Percentiles rank a stretch among this genome's conserved stretches.
Evolutionary conservation across 257 asterid genomes (phyloP).

Genomic region (Verbascum thapsus): DNA sequence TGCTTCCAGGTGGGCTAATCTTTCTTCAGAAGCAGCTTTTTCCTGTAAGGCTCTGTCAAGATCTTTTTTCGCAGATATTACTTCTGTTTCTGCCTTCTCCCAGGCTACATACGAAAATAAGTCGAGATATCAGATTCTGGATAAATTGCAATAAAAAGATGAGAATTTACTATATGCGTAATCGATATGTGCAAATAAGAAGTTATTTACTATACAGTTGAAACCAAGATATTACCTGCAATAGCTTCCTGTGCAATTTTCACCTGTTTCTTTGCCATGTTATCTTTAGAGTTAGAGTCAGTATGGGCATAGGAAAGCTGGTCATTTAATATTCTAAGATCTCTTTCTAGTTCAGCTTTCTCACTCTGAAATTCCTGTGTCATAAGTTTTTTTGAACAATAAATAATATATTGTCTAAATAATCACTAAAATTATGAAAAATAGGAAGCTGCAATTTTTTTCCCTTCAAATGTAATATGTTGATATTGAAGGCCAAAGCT

Average conservation of each 20-base stretch:
- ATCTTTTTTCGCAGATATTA: conserved; percentile 55
- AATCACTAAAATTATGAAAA: neutral
- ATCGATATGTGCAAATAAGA: too few species aligned
- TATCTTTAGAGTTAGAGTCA: conserved; percentile 67
- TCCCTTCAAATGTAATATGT: too few species aligned
- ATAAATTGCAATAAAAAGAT: neutral
- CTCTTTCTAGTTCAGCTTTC: too few species aligned
- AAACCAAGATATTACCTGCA: conserved; percentile 78
- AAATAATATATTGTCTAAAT: neutral
- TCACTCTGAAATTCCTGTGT: too few species aligned
- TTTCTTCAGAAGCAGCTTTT: conserved; percentile 58
- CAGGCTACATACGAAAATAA: conserved; percentile 46
- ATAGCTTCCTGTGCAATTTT: too few species aligned
- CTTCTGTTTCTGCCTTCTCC: conserved; percentile 77
- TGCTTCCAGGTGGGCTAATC: conserved; percentile 62
- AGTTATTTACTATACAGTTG: too few species aligned
- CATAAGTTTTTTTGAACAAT: neutral
- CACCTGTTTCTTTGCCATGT: conserved; percentile 66
- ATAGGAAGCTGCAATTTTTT: neutral
- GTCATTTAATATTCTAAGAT: conserved; percentile 49
- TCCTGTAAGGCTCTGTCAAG: conserved; percentile 57
- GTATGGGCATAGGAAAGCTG: conserved; percentile 67
- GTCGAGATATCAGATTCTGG: neutral
- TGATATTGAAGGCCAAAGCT: too few species aligned
- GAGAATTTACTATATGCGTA: neutral